Base-by-base conservation (phyloP, 495 filamentous ascomycete genomes). In the Xylaria acuta region DNA sequence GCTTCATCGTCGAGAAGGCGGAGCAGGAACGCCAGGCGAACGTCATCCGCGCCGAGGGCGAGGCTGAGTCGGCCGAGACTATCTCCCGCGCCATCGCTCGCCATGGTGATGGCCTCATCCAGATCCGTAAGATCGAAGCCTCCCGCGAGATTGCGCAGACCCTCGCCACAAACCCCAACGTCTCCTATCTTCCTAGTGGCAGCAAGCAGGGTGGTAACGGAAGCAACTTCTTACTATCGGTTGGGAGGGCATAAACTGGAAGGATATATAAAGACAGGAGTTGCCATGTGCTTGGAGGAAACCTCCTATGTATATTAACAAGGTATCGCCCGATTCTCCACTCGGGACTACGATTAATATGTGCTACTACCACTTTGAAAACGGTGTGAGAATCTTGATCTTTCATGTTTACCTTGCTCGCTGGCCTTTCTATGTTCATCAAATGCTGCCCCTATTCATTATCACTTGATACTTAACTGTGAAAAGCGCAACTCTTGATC, bases 11-110 rank as follows among this genome's bases (percentile, higher is more conserved):
- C 83, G 96, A 99, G 90, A 93, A 94, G 79, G 97, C 96, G 72
- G 96, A 99, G 90, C 96, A 99, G 88, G 96, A 99, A 86, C 88
- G 96, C 76, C 97, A 99, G 86, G 96, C 96, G 71, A 98, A 95
- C 82, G 96, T 99, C 75, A 98, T 99, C 82, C 88, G 96, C 58
- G 94, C 96, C 32, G 96, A 99, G 88, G 96, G 96, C 79, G 96
- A 99, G 81, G 94, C 95, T 73, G 95, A 98, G 89, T 92, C 90
- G 78, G 96, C 96, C 64, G 97, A 98, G 59, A 95, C 94, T 67
- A 98, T 99, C 82, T 90, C 88, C 85, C 94, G 89, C 86, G 91
- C 96, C 8, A 94, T 99, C 68, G 93, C 93, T 78, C 97, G 94
- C 89, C 88, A 90, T 41, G 96, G 96, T 64, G 94, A 94, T 82